phyloP scores from a whole-genome alignment of 352 stramenopile species.

The Phytophthora pini region DNA sequence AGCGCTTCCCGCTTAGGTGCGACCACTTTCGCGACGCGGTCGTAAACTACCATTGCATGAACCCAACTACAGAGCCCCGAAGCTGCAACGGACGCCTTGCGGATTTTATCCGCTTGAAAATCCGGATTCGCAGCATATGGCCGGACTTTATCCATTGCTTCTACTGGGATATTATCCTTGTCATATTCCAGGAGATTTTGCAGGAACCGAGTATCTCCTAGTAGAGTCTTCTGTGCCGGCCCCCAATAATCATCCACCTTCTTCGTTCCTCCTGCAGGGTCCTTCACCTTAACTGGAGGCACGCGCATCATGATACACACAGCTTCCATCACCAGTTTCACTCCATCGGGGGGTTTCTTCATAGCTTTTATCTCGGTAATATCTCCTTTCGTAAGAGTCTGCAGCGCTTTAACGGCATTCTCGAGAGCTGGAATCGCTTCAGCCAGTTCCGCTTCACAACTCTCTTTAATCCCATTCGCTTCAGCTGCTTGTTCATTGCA shows the following conservation, averaged over 20 bases:
- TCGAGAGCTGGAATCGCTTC: slow-evolving; percentile 94
- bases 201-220: slow-evolving; percentile 94
- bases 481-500: slow-evolving; percentile 89
- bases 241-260: slow-evolving; percentile 97
- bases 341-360: slow-evolving; percentile 94
- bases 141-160: slow-evolving; percentile 93
- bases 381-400: slow-evolving; percentile 94
- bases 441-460: slow-evolving; percentile 92
- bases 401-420: slow-evolving; percentile 90
- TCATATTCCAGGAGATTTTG: slow-evolving; percentile 95
- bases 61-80: slow-evolving; percentile 96
- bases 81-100: slow-evolving; percentile 94
- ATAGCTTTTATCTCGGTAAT: slow-evolving; percentile 98
- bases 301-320: slow-evolving; percentile 97
- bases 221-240: slow-evolving; percentile 92
- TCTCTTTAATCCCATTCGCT: slow-evolving; percentile 90
- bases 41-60: slow-evolving; percentile 97
- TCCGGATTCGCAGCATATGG: slow-evolving; percentile 88
- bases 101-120: slow-evolving; percentile 95
- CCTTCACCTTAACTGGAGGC: slow-evolving; percentile 92
- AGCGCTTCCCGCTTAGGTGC: slow-evolving; percentile 94
- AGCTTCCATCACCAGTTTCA: slow-evolving; percentile 96
- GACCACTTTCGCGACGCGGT: slow-evolving; percentile 93
- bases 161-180: slow-evolving; percentile 93
- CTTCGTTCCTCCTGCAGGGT: slow-evolving; percentile 91